Conservation (phyloP, 345 rosid genomes). For the Eutrema japonicum region DNA sequence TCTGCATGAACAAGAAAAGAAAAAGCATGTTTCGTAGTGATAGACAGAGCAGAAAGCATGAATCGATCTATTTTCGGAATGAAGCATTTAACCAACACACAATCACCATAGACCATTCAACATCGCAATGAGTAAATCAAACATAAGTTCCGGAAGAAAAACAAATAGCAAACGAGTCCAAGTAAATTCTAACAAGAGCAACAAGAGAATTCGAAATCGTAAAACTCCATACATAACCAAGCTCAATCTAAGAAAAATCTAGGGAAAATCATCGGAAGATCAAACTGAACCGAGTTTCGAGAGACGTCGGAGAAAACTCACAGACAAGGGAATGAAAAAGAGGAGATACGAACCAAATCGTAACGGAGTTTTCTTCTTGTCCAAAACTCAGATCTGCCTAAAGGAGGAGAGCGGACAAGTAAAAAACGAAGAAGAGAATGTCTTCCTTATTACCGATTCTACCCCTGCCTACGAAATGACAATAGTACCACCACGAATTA, state of each 20-base stretch:
- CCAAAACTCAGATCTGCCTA: slow-evolving; percentile 29
- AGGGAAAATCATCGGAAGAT: background rate
- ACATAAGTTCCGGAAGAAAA: background rate
- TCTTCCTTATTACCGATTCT: slow-evolving; percentile 28
- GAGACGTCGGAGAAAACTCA: background rate
- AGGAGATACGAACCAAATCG: slow-evolving; percentile 5
- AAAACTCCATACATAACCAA: background rate
- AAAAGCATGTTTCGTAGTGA: background rate
- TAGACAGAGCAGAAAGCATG: background rate
- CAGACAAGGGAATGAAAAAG: background rate
- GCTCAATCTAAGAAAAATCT: background rate
- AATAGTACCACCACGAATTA: background rate
- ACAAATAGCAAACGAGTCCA: background rate
- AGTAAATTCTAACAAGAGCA: background rate
- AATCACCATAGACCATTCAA: background rate
- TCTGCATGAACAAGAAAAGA: background rate
- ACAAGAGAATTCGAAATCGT: background rate
- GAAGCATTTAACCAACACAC: background rate
- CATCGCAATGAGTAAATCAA: background rate
- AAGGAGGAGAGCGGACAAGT: background rate
- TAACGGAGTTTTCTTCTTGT: slow-evolving; percentile 1
- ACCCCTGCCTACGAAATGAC: slow-evolving; percentile 17
- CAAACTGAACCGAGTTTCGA: background rate
- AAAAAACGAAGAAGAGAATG: background rate
- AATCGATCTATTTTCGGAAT: background rate